Evolutionary conservation across 2,329 filamentous ascomycete genomes (phyloP).

Genomic region (Fusarium metavorans): DNA sequence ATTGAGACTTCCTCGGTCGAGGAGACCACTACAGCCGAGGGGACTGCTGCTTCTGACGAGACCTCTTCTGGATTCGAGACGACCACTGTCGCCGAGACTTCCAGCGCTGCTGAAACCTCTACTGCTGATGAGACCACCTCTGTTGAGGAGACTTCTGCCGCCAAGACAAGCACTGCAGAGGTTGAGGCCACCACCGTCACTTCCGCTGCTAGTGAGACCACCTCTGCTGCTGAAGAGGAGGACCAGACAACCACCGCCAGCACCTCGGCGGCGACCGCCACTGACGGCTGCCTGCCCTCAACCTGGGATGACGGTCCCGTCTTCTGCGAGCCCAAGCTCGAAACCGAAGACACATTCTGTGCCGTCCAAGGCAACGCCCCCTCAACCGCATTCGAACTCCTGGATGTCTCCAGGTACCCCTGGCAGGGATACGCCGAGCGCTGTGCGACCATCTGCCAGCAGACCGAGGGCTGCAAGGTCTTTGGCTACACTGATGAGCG

Average conservation of each 20-base stretch:
- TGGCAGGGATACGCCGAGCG: background rate
- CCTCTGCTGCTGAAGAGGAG: background rate
- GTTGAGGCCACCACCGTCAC: background rate
- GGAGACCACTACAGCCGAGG: background rate
- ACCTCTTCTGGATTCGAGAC: background rate
- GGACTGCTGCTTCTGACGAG: no score
- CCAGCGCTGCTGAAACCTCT: background rate
- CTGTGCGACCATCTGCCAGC: background rate
- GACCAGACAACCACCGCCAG: background rate
- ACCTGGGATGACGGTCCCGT: background rate
- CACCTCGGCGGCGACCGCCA: background rate
- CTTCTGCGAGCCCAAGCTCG: background rate
- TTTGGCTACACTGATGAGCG: background rate
- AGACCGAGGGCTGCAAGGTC: background rate
- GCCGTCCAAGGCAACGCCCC: background rate
- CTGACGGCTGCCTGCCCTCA: background rate
- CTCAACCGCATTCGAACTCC: background rate
- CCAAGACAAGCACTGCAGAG: background rate
- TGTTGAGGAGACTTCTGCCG: background rate
- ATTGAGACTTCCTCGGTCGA: background rate
- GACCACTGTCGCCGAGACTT: background rate
- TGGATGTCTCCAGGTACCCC: background rate
- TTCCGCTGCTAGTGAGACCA: background rate
- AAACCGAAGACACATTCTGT: background rate
- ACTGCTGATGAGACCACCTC: background rate